These are phyloP conservation scores for Paecilomyces formosus DNA, from an alignment of 2,329 filamentous ascomycete species.

Conservation along the genomic window DNA sequence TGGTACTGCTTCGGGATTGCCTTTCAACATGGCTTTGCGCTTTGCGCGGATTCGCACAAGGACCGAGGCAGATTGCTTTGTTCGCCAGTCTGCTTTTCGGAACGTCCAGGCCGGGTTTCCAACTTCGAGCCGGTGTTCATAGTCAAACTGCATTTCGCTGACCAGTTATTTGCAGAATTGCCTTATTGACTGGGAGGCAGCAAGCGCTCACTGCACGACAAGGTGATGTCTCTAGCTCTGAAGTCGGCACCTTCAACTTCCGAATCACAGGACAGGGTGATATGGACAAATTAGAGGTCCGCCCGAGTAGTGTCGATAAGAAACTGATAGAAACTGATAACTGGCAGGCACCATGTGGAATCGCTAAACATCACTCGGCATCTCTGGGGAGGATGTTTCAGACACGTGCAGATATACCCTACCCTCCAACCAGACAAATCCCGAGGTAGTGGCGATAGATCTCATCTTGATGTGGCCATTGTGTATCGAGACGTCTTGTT, in stretches of 20 bases:
- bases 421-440: neutral
- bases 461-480: too few species aligned
- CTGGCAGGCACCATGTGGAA: neutral
- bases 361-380: neutral
- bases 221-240: neutral
- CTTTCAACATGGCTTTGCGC: neutral
- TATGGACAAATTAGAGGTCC: neutral
- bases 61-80: neutral
- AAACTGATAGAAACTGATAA: neutral
- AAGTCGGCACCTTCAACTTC: neutral
- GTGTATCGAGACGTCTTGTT: too few species aligned
- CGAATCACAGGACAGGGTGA: neutral
- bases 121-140: neutral
- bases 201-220: neutral
- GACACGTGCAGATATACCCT: neutral
- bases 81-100: neutral
- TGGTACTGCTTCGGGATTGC: neutral
- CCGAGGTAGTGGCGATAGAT: too few species aligned
- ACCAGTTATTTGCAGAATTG: neutral
- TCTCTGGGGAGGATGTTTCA: neutral
- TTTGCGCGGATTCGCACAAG: neutral
- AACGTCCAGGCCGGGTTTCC: neutral
- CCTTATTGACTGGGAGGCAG: neutral
- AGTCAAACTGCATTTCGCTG: neutral
- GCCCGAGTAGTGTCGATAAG: neutral